Base-by-base conservation (phyloP, 1,284 basidiomycete species). In the Sutorius eximius region DNA sequence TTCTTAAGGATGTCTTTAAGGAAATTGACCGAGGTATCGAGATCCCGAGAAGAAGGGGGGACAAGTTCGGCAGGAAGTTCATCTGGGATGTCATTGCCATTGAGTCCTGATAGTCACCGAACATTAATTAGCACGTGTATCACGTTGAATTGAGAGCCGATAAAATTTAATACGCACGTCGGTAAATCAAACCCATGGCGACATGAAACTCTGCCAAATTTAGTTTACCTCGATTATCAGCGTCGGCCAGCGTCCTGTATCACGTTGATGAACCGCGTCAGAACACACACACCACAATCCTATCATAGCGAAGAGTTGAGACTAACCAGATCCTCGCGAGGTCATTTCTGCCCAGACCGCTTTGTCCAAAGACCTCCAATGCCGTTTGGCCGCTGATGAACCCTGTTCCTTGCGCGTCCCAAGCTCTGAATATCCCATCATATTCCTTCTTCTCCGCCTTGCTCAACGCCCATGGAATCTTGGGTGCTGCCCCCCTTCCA, bases 151-250 rank as follows among this genome's bases (percentile, higher is more conserved):
- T 20, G 53, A 30, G 40, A 41, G 52, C 20, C 13, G 9, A 37
- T 38, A 20, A 49, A 20, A 45, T 1, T 6, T 7, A 29, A 53
- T 52, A 82, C 89, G 64, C 73, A 95, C 94, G 82, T 66, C 96
- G 87, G 75, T 96, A 98, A 69, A 99, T 98, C 53, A 99, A 79
- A 56, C 93, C 95, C 96, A 99, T 99, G 1, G 96, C 97, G 52
- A 98, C 92, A 70, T 99, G 95, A 73, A 99, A 99, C 71, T 99
- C 96, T 24, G 93, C 91, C 43, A 96, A 78, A 68, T 98, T 98
- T 54, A 98, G 82, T 73, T 94, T 95, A 32, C 95, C 95, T 36
- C 93, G 86, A 74, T 97, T 93, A 63, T 94, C 89, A 40, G 82
- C 82, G 73, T 98, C 95, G 27, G 93, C 91, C 10, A 97, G 80